Base-by-base conservation (phyloP, 139 green algal genomes). In the Closterium sp. region DNA sequence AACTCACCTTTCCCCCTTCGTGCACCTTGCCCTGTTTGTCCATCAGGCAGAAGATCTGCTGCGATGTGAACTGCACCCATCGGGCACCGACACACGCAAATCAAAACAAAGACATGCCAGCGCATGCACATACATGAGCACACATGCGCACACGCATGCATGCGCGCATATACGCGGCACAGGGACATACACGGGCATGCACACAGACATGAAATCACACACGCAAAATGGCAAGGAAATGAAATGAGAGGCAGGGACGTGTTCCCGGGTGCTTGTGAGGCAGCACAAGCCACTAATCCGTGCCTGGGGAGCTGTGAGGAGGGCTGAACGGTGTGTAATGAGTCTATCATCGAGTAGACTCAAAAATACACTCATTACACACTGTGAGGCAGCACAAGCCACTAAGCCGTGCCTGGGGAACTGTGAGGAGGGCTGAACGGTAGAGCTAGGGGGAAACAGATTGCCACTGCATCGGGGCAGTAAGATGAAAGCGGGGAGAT, bases 11-110 rank as follows among this genome's bases (percentile, higher is more conserved):
- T 1, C 31, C 91, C 16, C 91, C 97, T 21, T 99, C 97, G 34
- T 98, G 94, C 19, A 99, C 96, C 91, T 98, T 99, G 86, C 97
- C 97, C 92, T 97, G 97, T 91, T 96, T 96, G 94, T 98, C 97
- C n/a, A 96, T 96, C 33, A 94, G 55, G 87, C 92, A 94, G 88
- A 97, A 97, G 91, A 98, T 96, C 93, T 98, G 97, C 94, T 98
- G 97, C 89, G 93, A 96, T 25, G 33, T 94, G 84, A 97, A 97
- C 88, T 93, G 88, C 69, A 1, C 28, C 28, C 34, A 28, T 1
- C 85, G 21, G 21, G 4, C 32, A 34, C 4, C n/a, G n/a, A 87
- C 19, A 87, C 4, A 87, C 30, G 30, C 4, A 87, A 12, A 35
- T 35, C 4, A 7, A 43, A n/a, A 87, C 31, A n/a, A 1, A 87